Conservation (phyloP, 1,284 basidiomycete species). For the Trichosporon faecale region DNA sequence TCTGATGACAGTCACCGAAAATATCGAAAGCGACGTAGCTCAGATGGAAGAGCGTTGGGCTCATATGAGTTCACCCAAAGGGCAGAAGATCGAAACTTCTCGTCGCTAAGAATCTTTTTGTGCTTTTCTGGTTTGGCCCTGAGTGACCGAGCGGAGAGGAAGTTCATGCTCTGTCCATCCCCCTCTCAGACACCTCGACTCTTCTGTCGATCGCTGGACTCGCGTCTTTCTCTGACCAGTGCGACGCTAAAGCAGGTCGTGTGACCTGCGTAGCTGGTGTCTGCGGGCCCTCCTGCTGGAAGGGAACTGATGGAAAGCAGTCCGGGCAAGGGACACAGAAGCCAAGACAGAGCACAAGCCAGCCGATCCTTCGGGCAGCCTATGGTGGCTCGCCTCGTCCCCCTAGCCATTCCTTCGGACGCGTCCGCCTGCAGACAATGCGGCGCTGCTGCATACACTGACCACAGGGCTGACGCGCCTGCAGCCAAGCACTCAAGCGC, state of each 20-base stretch:
- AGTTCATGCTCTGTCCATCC: neutral
- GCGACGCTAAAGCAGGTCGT: too few relatives aligned
- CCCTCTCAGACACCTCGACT: too few relatives aligned
- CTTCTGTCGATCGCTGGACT: too few relatives aligned
- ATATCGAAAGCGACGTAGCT: constrained; percentile 8
- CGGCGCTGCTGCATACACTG: neutral
- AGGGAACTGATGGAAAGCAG: neutral
- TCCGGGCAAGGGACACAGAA: neutral
- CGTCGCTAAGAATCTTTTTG: constrained; percentile 6
- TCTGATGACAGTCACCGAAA: neutral
- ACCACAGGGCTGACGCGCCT: neutral
- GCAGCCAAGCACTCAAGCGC: neutral
- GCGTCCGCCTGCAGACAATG: neutral
- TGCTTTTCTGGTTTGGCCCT: neutral
- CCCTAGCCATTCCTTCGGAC: neutral
- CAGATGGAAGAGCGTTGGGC: constrained; percentile 12
- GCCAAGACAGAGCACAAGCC: constrained; percentile 3
- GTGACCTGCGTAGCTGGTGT: too few relatives aligned
- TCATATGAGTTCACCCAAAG: constrained; percentile 9
- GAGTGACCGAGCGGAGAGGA: neutral
- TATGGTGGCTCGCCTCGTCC: neutral
- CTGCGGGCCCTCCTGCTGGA: too few relatives aligned
- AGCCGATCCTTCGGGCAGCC: neutral
- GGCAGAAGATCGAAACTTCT: constrained; percentile 12
- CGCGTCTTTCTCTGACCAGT: too few relatives aligned